Evolutionary conservation across 2,329 filamentous ascomycete genomes (phyloP), one percentile per base, ranked within the genome.

Genomic region (Talaromyces sp.): DNA sequence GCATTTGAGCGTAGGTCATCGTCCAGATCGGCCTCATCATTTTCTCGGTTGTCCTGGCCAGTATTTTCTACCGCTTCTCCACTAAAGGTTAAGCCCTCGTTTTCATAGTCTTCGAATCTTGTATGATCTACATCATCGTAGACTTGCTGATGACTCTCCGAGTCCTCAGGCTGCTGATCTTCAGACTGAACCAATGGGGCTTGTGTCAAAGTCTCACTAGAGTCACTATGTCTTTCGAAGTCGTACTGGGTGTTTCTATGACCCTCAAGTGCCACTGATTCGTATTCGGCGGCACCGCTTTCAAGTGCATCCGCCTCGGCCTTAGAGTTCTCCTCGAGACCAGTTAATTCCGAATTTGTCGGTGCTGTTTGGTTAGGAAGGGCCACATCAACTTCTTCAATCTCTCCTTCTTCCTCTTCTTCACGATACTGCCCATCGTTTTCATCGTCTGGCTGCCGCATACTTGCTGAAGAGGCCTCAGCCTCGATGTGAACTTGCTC

Each of bases 171-270:
- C 44, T 61, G 50, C 54, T 65, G 64, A 36, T 66, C 65, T 33
- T 69, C 63, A 50, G 59, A 44, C 53, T 67, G 57, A 14, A 61
- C 34, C 33, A 59, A 59, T 14, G 69, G 66, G 9, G 66, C 42
- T 16, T 69, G 66, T 40, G 66, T 64, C 28, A 73, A 62, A 8
- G 72, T 74, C 31, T 64, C 66, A 23, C 68, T 71, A 12, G 70
- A 71, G 55, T 73, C 72, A n/a, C 68, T 72, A 30, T 68, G 69
- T 51, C 65, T 70, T 53, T 74, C 73, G n/a, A 65, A 66, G 47
- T 70, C 65, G 64, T 71, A 68, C 7, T 64, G 67, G 23, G 61
- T 63, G 58, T 71, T 68, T 18, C 60, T 54, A 6, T 61, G 53
- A 58, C 12, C 63, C 59, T 31, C 61, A 5, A 27, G 59, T 34